Evolutionary conservation across 768 basidiomycete species (phyloP).

Genomic region (Paxillus rubicundulus): DNA sequence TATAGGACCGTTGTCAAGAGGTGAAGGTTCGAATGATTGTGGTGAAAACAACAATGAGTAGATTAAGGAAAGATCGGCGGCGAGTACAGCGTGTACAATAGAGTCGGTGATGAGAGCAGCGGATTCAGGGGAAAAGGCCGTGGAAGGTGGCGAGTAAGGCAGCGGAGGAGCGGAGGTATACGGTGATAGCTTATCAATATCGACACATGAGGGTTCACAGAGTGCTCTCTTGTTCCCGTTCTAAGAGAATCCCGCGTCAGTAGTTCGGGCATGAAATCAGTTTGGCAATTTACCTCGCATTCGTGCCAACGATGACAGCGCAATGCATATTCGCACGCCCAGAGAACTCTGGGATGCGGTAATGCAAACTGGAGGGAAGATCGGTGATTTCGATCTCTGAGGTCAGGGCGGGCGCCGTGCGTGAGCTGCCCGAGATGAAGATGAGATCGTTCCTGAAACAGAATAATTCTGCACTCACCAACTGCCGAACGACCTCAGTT

Average conservation of each 20-base stretch:
- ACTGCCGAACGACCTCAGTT: conserved; percentile 59
- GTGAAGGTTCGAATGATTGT: conserved; percentile 42
- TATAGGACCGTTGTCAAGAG: conserved; percentile 36
- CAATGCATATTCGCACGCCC: conserved; percentile 66
- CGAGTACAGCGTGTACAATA: conserved; percentile 52
- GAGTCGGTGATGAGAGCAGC: conserved; percentile 45
- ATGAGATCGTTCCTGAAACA: conserved; percentile 10
- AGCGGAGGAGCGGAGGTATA: conserved; percentile 20
- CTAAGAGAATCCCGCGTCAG: conserved; percentile 16
- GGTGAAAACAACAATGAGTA: conserved; percentile 56
- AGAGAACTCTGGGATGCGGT: conserved; percentile 59
- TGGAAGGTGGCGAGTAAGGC: conserved; percentile 27
- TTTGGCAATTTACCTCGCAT: conserved; percentile 43
- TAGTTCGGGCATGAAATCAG: neutral
- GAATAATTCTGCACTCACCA: conserved; percentile 44
- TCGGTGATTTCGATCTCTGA: conserved; percentile 68
- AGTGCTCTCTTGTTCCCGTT: conserved; percentile 32
- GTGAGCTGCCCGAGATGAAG: conserved; percentile 36
- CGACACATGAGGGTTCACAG: conserved; percentile 21
- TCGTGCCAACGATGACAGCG: conserved; percentile 62
- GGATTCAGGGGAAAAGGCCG: conserved; percentile 39
- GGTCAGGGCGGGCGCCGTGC: conserved; percentile 71
- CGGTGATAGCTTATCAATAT: conserved; percentile 26
- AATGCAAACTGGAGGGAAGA: conserved; percentile 71
- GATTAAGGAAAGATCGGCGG: conserved; percentile 49